These are phyloP conservation scores for Cladosporium velox DNA, from an alignment of 2,329 filamentous ascomycete species.

Conservation along the genomic window DNA sequence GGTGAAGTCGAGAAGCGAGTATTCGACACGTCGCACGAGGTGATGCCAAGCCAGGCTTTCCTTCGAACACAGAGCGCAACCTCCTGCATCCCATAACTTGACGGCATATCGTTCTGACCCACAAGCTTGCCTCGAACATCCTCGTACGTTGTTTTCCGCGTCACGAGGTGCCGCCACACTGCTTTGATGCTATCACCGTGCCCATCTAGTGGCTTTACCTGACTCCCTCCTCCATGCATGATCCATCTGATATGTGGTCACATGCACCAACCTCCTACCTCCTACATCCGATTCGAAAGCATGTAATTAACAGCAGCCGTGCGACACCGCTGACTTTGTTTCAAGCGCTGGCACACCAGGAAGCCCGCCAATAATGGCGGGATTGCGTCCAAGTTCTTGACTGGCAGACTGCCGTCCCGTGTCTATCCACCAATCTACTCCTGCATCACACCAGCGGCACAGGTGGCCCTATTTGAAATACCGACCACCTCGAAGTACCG, in stretches of 20 bases:
- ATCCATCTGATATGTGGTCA: neutral
- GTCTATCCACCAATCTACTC: conserved; percentile 2
- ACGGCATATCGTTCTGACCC: neutral
- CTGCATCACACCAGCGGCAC: neutral
- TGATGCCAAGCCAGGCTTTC: neutral
- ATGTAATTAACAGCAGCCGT: neutral
- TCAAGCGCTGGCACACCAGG: neutral
- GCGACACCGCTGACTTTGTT: neutral
- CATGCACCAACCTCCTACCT: neutral
- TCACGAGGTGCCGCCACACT: neutral
- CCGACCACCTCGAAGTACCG: neutral
- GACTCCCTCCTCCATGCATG: neutral
- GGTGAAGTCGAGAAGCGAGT: neutral
- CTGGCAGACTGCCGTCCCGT: conserved; percentile 2
- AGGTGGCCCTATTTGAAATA: neutral
- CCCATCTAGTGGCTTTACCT: neutral
- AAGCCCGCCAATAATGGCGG: neutral
- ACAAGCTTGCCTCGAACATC: neutral
- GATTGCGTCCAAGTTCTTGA: neutral
- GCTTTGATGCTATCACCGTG: neutral
- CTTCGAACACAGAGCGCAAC: neutral
- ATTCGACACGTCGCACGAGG: neutral
- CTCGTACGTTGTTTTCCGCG: neutral
- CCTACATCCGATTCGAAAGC: neutral
- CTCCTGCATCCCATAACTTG: neutral